phyloP scores from a whole-genome alignment of 2,329 filamentous ascomycete species.

The Alternaria ventricosa region DNA sequence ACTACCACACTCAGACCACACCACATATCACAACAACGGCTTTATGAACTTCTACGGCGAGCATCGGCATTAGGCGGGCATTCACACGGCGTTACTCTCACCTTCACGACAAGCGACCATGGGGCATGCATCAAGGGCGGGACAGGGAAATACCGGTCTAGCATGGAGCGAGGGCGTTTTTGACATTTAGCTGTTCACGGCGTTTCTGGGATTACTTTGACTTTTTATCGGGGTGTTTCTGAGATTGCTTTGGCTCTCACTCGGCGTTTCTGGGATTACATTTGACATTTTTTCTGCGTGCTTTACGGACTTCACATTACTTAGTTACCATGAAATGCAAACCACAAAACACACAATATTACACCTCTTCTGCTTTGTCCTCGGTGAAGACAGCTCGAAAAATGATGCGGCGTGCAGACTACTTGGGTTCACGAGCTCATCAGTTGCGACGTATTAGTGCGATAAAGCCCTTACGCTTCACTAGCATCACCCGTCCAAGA shows the following conservation, averaged over 20 bases:
- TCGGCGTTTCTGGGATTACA: neutral
- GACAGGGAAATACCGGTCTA: neutral
- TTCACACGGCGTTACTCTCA: neutral
- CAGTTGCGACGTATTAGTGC: neutral
- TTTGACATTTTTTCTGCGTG: neutral
- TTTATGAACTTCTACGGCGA: constrained; percentile 95
- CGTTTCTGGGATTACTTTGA: neutral
- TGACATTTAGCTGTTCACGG: neutral
- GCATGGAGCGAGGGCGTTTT: neutral
- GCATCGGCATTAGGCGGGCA: neutral
- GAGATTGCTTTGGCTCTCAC: neutral
- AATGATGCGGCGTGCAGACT: neutral
- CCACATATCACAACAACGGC: constrained; percentile 65
- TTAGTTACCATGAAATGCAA: neutral
- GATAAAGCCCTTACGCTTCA: neutral
- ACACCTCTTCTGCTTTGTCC: neutral
- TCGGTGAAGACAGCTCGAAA: neutral
- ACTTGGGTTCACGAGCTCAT: neutral
- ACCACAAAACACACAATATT: neutral
- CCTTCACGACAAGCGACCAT: neutral
- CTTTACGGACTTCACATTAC: neutral
- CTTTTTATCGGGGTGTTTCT: neutral
- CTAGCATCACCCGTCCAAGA: neutral
- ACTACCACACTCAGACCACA: constrained; percentile 4
- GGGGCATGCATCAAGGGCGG: neutral